Conservation (phyloP, 441 rosid genomes). For the Eruca vesicaria region DNA sequence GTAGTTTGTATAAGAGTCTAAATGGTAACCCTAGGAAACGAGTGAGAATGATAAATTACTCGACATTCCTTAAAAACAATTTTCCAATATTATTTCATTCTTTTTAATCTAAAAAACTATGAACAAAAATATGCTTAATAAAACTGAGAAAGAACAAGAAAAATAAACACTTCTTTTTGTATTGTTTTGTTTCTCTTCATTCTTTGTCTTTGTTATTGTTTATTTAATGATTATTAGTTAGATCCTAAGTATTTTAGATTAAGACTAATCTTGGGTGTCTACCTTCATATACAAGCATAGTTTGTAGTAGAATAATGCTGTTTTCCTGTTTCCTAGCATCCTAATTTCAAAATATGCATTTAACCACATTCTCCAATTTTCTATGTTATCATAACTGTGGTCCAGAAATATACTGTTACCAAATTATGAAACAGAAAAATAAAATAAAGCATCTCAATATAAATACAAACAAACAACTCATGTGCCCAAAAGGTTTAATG, state of each 20-base stretch:
- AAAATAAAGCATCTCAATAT: constrained; percentile 11
- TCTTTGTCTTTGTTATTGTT: too few species aligned
- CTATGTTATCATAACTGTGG: constrained; percentile 2
- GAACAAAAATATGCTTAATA: too few species aligned
- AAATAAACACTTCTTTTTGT: too few species aligned
- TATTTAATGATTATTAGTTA: too few species aligned
- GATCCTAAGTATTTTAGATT: neutral
- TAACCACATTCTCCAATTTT: neutral
- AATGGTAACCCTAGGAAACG: too few species aligned
- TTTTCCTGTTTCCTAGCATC: neutral
- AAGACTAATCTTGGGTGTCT: neutral
- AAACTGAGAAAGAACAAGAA: too few species aligned
- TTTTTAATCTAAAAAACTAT: too few species aligned
- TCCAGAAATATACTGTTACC: constrained; percentile 5
- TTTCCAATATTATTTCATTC: too few species aligned
- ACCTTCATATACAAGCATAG: neutral
- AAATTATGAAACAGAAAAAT: neutral
- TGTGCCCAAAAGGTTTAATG: constrained; percentile 36
- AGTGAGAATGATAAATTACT: too few species aligned
- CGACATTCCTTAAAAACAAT: too few species aligned
- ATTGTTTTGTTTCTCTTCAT: too few species aligned
- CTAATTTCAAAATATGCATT: neutral
- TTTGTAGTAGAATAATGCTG: neutral
- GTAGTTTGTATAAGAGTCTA: neutral
- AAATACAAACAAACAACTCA: constrained; percentile 32